Conservation (phyloP, 768 basidiomycete species). For the Lactarius psammicola region DNA sequence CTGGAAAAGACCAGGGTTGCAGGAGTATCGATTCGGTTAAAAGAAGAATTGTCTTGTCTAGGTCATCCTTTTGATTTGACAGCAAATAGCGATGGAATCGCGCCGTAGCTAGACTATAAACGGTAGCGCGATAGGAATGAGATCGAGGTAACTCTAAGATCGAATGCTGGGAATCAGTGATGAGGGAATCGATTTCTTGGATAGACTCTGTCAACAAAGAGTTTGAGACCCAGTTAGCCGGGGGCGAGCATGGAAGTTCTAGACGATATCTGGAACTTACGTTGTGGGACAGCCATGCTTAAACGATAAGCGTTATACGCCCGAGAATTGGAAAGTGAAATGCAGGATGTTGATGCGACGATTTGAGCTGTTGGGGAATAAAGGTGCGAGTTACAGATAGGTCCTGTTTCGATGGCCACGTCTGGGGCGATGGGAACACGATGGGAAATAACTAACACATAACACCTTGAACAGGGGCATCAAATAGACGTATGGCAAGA, state of each 20-base stretch:
- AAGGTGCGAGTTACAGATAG: not conserved
- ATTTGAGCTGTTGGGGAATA: not conserved
- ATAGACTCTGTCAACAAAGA: not conserved
- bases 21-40: slow-evolving; percentile 1
- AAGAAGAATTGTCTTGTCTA: not conserved
- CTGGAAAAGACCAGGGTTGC: not conserved
- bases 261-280: not conserved
- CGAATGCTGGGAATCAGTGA: not conserved
- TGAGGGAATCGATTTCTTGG: not conserved
- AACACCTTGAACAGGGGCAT: no score
- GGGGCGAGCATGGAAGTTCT: not conserved
- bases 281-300: not conserved
- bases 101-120: not conserved
- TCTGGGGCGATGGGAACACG: not conserved
- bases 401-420: not conserved
- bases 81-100: not conserved
- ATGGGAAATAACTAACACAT: no score
- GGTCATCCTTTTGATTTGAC: not conserved
- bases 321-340: not conserved
- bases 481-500: no score
- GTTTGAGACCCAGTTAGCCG: not conserved
- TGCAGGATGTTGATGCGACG: no score
- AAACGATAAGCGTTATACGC: no score
- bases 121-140: not conserved
- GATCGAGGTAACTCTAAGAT: not conserved